Conservation (phyloP, 148 eudicot species). For the Spergularia marina region DNA sequence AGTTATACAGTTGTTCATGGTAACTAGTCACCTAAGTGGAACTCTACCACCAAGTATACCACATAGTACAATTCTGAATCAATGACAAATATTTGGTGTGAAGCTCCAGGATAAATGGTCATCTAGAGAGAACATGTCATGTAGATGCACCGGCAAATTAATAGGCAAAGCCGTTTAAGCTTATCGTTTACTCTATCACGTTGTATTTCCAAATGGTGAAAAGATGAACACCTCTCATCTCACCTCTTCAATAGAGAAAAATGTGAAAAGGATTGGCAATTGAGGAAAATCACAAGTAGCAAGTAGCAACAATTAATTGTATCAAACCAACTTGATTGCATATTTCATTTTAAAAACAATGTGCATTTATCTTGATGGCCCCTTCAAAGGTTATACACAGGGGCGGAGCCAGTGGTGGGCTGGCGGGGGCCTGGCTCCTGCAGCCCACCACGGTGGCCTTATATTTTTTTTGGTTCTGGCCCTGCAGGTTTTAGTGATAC, state of each 20-base stretch:
- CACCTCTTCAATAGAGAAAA: neutral
- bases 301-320: neutral
- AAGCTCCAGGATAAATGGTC: neutral
- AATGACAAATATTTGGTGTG: neutral
- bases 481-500: too few relatives aligned
- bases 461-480: too few relatives aligned
- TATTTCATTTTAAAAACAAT: neutral
- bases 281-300: neutral
- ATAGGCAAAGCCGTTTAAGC: neutral
- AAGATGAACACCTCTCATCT: neutral
- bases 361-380: neutral
- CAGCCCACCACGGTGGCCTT: too few relatives aligned
- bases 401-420: too few relatives aligned
- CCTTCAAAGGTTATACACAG: neutral
- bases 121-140: neutral
- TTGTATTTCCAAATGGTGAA: neutral
- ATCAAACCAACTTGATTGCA: neutral
- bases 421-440: too few relatives aligned
- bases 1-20: neutral
- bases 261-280: neutral
- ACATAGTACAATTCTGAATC: too few relatives aligned
- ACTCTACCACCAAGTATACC: neutral
- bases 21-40: neutral
- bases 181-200: neutral
- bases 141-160: neutral